A percentile compares a stretch with the other conserved stretches of the same genome.
Evolutionary conservation across 2,329 filamentous ascomycete genomes (phyloP).

Genomic region (Diplodia scrobiculata): DNA sequence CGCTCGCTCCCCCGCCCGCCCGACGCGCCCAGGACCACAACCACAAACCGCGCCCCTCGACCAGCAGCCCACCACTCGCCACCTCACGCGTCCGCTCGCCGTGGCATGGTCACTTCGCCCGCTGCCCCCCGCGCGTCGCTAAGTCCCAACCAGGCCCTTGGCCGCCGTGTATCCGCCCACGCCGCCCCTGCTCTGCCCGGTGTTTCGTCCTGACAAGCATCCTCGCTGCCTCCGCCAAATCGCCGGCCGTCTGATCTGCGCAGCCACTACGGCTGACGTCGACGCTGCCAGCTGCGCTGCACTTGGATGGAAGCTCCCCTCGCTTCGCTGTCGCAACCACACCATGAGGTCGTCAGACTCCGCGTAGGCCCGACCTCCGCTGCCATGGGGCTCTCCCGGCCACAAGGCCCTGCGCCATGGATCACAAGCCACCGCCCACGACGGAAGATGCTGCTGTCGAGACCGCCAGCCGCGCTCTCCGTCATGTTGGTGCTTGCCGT

Average conservation of each 20-base stretch:
- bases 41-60: too few species aligned
- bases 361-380: constrained; percentile 24
- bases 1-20: too few species aligned
- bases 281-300: constrained; percentile 19
- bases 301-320: constrained; percentile 27
- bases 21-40: too few species aligned
- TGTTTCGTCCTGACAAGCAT: constrained; percentile 27
- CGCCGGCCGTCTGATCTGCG: constrained; percentile 26
- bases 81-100: not conserved
- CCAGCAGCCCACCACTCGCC: not conserved
- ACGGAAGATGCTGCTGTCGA: constrained; percentile 19
- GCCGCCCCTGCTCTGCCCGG: constrained; percentile 14
- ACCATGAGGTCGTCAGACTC: constrained; percentile 13
- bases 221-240: constrained; percentile 22
- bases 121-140: constrained; percentile 14
- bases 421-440: constrained; percentile 15
- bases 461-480: not conserved
- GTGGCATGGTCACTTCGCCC: constrained; percentile 20
- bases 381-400: constrained; percentile 22
- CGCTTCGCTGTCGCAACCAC: constrained; percentile 11
- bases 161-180: constrained; percentile 6
- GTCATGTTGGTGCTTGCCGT: constrained; percentile 11
- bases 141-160: constrained; percentile 4
- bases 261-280: constrained; percentile 27
- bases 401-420: constrained; percentile 5